phyloP scores from a whole-genome alignment of 2,329 filamentous ascomycete genomes.

The Didymella keratinophila region DNA sequence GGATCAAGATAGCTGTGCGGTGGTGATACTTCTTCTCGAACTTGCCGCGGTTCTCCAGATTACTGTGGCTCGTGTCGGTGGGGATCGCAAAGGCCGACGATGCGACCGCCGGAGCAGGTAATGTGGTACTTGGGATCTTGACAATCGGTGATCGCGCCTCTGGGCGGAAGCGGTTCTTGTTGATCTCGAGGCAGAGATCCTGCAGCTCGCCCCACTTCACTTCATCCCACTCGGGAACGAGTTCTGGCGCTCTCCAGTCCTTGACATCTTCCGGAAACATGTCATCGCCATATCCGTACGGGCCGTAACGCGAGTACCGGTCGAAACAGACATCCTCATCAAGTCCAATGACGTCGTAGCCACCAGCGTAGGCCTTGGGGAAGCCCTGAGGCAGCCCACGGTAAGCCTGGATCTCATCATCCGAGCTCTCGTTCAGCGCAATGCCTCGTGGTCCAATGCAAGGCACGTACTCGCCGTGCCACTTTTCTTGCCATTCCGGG shows the following conservation, averaged over 20 bases:
- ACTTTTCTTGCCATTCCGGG: conserved; percentile 64
- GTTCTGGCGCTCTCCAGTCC: conserved; percentile 49
- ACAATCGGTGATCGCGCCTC: conserved; percentile 51
- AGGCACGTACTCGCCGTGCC: conserved; percentile 66
- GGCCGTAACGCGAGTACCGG: conserved; percentile 59
- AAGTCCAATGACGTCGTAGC: conserved; percentile 50
- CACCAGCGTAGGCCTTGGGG: conserved; percentile 48
- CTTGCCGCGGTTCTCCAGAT: conserved; percentile 34
- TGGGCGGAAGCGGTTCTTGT: conserved; percentile 67
- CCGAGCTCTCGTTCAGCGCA: conserved; percentile 61
- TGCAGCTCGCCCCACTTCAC: conserved; percentile 78
- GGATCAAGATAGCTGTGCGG: conserved; percentile 57
- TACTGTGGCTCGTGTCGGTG: conserved; percentile 38
- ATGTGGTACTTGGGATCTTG: conserved; percentile 39
- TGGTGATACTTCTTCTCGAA: conserved; percentile 49
- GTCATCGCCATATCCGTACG: conserved; percentile 66
- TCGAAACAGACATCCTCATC: conserved; percentile 69
- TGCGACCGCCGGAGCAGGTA: conserved; percentile 37
- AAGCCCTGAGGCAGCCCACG: conserved; percentile 60
- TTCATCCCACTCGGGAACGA: conserved; percentile 65
- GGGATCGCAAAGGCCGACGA: conserved; percentile 43
- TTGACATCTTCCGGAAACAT: conserved; percentile 58
- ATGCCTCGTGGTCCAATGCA: conserved; percentile 68
- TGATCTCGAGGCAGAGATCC: conserved; percentile 69
- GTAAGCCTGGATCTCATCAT: conserved; percentile 71